Evolutionary conservation across 2,329 filamentous ascomycete genomes (phyloP).

Genomic region (Calonectria hongkongensis): DNA sequence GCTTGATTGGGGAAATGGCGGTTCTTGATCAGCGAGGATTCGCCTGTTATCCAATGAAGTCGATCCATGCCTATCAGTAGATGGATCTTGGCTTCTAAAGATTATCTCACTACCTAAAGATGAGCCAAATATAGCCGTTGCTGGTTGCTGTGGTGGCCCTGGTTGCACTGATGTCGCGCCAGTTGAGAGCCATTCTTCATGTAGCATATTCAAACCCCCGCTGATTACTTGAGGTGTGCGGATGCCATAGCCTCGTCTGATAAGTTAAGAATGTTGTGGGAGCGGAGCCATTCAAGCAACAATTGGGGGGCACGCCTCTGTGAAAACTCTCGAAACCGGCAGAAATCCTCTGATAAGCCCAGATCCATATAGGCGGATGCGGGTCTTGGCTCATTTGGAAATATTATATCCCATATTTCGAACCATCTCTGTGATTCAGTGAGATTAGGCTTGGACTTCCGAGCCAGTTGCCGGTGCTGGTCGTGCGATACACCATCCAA

Average conservation of each 20-base stretch:
- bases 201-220: neutral
- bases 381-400: neutral
- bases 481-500: constrained; percentile 25
- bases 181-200: neutral
- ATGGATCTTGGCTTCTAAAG: too few species aligned
- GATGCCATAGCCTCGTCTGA: neutral
- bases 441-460: neutral
- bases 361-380: neutral
- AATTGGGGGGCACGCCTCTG: neutral
- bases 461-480: constrained; percentile 36
- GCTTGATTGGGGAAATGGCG: neutral
- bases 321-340: neutral
- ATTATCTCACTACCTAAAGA: neutral
- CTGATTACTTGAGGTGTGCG: neutral
- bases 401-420: constrained; percentile 1
- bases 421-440: neutral
- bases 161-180: neutral
- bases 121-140: neutral
- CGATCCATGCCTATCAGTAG: neutral
- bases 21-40: neutral
- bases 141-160: too few species aligned
- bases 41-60: neutral
- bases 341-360: neutral
- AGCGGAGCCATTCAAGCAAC: neutral
- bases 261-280: neutral